Percentiles rank a stretch among this genome's conserved stretches.
These are phyloP conservation scores for Plenodomus tracheiphilus DNA, from an alignment of 2,329 filamentous ascomycete genomes.

Conservation along the genomic window DNA sequence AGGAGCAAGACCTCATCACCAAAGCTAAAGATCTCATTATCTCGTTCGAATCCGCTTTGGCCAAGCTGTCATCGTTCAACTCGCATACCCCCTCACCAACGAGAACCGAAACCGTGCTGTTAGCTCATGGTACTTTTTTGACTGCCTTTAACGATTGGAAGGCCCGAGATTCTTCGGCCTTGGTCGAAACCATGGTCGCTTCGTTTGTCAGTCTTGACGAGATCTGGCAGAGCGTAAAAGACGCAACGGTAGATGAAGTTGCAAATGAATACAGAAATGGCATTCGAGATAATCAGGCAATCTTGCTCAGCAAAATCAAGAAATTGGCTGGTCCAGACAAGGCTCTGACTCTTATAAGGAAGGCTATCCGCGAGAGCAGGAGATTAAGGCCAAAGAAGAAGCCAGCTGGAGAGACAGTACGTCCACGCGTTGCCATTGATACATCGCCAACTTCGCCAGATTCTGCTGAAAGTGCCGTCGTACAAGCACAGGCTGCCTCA, in stretches of 20 bases:
- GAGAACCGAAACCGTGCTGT: slow-evolving; percentile 64
- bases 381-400: slow-evolving; percentile 67
- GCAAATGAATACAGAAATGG: slow-evolving; percentile 77
- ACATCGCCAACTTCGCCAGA: slow-evolving; percentile 31
- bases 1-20: slow-evolving; percentile 71
- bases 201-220: slow-evolving; percentile 83
- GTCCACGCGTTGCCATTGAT: slow-evolving; percentile 65
- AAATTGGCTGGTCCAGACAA: slow-evolving; percentile 72
- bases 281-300: slow-evolving; percentile 78
- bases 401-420: slow-evolving; percentile 66
- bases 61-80: slow-evolving; percentile 67
- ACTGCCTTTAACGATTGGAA: slow-evolving; percentile 85
- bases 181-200: slow-evolving; percentile 83
- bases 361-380: slow-evolving; percentile 73
- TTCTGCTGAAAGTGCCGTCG: slow-evolving; percentile 41
- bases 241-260: slow-evolving; percentile 72
- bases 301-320: slow-evolving; percentile 78
- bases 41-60: slow-evolving; percentile 74
- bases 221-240: slow-evolving; percentile 81
- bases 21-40: slow-evolving; percentile 78
- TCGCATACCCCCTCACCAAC: slow-evolving; percentile 67
- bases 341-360: slow-evolving; percentile 73
- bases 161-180: slow-evolving; percentile 73
- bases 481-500: slow-evolving; percentile 36
- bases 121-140: slow-evolving; percentile 73